phyloP scores from a whole-genome alignment of 345 rosid species.

The Eucalyptus polybractea region DNA sequence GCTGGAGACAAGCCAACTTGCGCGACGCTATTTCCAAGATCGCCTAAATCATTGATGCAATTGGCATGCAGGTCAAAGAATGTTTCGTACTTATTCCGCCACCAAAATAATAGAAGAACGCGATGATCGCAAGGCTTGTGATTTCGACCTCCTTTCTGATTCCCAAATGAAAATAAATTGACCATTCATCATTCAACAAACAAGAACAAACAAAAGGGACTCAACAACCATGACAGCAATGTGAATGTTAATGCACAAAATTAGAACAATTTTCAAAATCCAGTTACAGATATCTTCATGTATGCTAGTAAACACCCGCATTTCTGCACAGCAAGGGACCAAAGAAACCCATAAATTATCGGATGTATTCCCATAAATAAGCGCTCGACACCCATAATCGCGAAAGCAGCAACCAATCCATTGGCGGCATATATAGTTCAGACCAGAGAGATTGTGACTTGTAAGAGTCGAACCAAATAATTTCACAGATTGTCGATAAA shows the following conservation, averaged over 20 bases:
- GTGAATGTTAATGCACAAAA: neutral
- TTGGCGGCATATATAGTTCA: neutral
- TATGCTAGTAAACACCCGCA: neutral
- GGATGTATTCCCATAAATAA: neutral
- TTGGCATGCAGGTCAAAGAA: neutral
- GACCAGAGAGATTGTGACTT: neutral
- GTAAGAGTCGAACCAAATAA: neutral
- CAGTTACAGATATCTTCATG: neutral
- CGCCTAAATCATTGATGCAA: too few species aligned
- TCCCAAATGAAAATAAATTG: neutral
- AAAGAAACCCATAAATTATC: neutral
- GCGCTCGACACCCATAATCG: neutral
- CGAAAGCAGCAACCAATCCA: neutral
- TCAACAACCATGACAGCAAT: neutral
- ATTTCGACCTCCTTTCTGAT: neutral
- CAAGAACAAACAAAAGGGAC: neutral
- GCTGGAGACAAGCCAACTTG: neutral
- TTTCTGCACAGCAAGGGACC: neutral
- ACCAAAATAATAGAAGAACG: neutral
- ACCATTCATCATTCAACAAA: neutral
- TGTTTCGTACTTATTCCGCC: neutral
- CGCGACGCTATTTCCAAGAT: neutral
- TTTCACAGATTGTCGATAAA: neutral
- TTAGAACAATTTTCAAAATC: neutral
- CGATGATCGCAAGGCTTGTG: neutral